Conservation (phyloP, 2,329 filamentous ascomycete genomes). For the Epichloe elymi region DNA sequence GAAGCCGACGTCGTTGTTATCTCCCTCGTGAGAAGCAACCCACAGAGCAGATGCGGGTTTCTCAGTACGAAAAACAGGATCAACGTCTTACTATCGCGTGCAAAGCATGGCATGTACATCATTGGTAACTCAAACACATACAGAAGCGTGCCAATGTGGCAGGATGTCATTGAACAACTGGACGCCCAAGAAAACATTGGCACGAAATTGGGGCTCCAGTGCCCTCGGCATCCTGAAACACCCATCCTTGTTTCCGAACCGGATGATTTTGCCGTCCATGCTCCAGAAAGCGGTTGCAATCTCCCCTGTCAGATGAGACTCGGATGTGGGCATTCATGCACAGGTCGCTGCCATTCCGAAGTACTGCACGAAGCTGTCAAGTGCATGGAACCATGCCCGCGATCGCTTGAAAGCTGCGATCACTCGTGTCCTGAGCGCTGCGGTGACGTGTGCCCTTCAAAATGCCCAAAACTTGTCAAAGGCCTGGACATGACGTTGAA, state of each 20-base stretch:
- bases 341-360: slow-evolving; percentile 32
- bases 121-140: slow-evolving; percentile 54
- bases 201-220: slow-evolving; percentile 36
- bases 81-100: slow-evolving; percentile 55
- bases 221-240: slow-evolving; percentile 44
- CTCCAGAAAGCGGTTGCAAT: slow-evolving; percentile 51
- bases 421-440: slow-evolving; percentile 10
- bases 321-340: slow-evolving; percentile 34
- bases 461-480: not conserved
- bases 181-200: slow-evolving; percentile 33
- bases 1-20: slow-evolving; percentile 60
- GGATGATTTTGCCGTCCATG: slow-evolving; percentile 41
- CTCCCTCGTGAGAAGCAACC: slow-evolving; percentile 59
- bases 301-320: slow-evolving; percentile 35
- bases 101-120: slow-evolving; percentile 57
- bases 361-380: slow-evolving; percentile 31
- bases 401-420: slow-evolving; percentile 27
- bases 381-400: slow-evolving; percentile 32
- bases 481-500: not conserved
- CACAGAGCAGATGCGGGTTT: slow-evolving; percentile 45
- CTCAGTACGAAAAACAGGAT: slow-evolving; percentile 53
- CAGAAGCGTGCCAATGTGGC: slow-evolving; percentile 48
- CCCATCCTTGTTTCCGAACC: slow-evolving; percentile 36
- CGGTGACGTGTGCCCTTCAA: not conserved
- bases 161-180: slow-evolving; percentile 41